A percentile compares a stretch with the other conserved stretches of the same genome.
These are phyloP conservation scores for Aspergillus ruber DNA, from an alignment of 2,329 filamentous ascomycete species.

Conservation along the genomic window DNA sequence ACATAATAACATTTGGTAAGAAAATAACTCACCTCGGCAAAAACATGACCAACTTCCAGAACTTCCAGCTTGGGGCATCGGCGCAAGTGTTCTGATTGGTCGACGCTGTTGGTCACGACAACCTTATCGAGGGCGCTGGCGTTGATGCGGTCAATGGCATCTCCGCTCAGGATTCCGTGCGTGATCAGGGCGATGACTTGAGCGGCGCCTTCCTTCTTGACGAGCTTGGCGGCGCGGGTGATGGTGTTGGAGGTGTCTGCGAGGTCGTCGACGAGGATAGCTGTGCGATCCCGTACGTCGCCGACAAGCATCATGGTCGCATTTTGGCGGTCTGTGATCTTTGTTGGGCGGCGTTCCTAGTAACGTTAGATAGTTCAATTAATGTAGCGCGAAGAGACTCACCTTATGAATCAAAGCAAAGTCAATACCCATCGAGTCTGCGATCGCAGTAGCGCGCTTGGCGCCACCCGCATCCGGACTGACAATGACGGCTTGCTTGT, in stretches of 20 bases:
- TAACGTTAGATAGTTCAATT: slow-evolving; percentile 8
- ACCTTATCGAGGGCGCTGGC: slow-evolving; percentile 89
- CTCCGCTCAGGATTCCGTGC: slow-evolving; percentile 89
- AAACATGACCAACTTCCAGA: slow-evolving; percentile 79
- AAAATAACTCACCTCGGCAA: slow-evolving; percentile 63
- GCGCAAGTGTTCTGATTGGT: slow-evolving; percentile 72
- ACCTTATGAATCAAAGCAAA: slow-evolving; percentile 99
- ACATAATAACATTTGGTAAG: neutral
- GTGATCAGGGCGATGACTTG: slow-evolving; percentile 88
- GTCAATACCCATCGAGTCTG: slow-evolving; percentile 85
- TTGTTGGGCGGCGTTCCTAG: slow-evolving; percentile 81
- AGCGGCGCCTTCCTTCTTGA: slow-evolving; percentile 87
- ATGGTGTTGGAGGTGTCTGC: slow-evolving; percentile 97
- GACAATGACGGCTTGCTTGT: slow-evolving; percentile 82
- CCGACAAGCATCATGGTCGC: slow-evolving; percentile 92
- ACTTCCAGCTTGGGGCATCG: slow-evolving; percentile 85
- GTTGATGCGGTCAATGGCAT: slow-evolving; percentile 91
- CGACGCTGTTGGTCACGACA: slow-evolving; percentile 90
- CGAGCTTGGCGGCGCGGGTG: slow-evolving; percentile 88
- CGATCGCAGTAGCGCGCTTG: slow-evolving; percentile 91
- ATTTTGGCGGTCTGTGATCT: slow-evolving; percentile 73
- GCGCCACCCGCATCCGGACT: slow-evolving; percentile 94
- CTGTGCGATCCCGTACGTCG: slow-evolving; percentile 70
- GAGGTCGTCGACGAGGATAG: slow-evolving; percentile 90
- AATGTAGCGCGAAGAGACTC: slow-evolving; percentile 23